A percentile compares a stretch with the other conserved stretches of the same genome.
phyloP scores from a whole-genome alignment of 192 early-diverging fungal species.

The Rhizophagus sp. region DNA sequence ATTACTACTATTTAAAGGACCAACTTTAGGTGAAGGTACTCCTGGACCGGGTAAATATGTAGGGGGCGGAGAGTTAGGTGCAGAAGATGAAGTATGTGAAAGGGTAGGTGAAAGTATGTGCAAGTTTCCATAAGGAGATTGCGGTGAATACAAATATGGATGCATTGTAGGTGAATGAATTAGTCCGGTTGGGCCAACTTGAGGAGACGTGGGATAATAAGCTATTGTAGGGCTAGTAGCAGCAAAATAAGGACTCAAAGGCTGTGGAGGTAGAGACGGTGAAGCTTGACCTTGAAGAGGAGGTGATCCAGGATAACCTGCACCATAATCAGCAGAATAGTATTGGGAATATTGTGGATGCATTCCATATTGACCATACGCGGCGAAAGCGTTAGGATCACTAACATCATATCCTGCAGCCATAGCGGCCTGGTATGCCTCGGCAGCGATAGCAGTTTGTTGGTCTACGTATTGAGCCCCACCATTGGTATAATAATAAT shows the following conservation, averaged over 20 bases:
- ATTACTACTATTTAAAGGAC: slow-evolving; percentile 18
- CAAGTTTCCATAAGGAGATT: slow-evolving; percentile 35
- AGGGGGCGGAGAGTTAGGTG: slow-evolving; percentile 37
- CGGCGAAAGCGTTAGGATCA: slow-evolving; percentile 28
- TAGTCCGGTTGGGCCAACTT: slow-evolving; percentile 33
- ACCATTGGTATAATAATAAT: slow-evolving; percentile 31
- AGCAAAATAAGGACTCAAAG: slow-evolving; percentile 45
- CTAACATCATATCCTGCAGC: slow-evolving; percentile 37
- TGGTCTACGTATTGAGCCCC: slow-evolving; percentile 31
- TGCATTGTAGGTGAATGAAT: slow-evolving; percentile 44
- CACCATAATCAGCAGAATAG: slow-evolving; percentile 40
- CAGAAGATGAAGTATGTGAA: slow-evolving; percentile 34
- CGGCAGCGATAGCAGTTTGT: slow-evolving; percentile 28
- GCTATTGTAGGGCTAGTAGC: slow-evolving; percentile 36
- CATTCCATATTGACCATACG: slow-evolving; percentile 40
- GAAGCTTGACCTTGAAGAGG: slow-evolving; percentile 42
- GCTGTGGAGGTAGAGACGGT: slow-evolving; percentile 43
- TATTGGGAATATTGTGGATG: slow-evolving; percentile 47
- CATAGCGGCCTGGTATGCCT: slow-evolving; percentile 35
- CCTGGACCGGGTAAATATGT: slow-evolving; percentile 32
- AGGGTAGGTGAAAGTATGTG: slow-evolving; percentile 48
- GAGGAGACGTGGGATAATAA: slow-evolving; percentile 36
- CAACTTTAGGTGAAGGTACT: slow-evolving; percentile 27
- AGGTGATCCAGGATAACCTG: slow-evolving; percentile 48
- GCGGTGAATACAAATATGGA: slow-evolving; percentile 40